phyloP scores from a whole-genome alignment of 805 yeast species.

The Naumovozyma dairenensis region DNA sequence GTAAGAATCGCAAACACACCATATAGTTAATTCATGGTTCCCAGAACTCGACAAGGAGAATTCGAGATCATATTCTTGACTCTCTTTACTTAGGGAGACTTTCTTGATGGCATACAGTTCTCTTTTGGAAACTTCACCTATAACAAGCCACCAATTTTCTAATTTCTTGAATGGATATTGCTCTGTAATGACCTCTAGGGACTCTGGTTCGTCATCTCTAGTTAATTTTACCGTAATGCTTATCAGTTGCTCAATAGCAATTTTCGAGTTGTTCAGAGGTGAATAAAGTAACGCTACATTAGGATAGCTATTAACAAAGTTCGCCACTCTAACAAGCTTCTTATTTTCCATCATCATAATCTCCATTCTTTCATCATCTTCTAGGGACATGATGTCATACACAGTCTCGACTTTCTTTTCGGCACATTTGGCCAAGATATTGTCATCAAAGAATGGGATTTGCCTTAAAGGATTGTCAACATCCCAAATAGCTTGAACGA shows the following conservation, averaged over 20 bases:
- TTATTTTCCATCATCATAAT: constrained; percentile 46
- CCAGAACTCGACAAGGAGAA: constrained; percentile 56
- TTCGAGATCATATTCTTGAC: constrained; percentile 42
- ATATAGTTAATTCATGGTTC: constrained; percentile 49
- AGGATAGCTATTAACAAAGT: constrained; percentile 84
- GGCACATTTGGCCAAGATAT: constrained; percentile 44
- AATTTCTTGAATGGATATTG: constrained; percentile 48
- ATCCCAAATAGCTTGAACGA: constrained; percentile 80
- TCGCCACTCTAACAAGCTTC: constrained; percentile 59
- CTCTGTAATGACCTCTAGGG: constrained; percentile 49
- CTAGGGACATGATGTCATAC: constrained; percentile 64
- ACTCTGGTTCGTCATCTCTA: constrained; percentile 74
- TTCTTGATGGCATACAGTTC: constrained; percentile 69
- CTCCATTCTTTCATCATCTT: constrained; percentile 61
- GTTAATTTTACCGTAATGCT: constrained; percentile 40
- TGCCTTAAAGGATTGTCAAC: constrained; percentile 70
- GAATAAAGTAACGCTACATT: constrained; percentile 61
- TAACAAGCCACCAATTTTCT: constrained; percentile 73
- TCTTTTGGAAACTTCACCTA: constrained; percentile 54
- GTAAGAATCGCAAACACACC: constrained; percentile 89
- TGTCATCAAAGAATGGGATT: constrained; percentile 53
- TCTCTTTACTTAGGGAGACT: constrained; percentile 42
- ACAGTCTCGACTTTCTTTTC: constrained; percentile 55
- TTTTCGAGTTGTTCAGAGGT: constrained; percentile 33
- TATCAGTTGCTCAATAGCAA: constrained; percentile 41